Evolutionary conservation across 371 early-diverging fungal genomes (phyloP).

Genomic region (Lichtheimia corymbifera): DNA sequence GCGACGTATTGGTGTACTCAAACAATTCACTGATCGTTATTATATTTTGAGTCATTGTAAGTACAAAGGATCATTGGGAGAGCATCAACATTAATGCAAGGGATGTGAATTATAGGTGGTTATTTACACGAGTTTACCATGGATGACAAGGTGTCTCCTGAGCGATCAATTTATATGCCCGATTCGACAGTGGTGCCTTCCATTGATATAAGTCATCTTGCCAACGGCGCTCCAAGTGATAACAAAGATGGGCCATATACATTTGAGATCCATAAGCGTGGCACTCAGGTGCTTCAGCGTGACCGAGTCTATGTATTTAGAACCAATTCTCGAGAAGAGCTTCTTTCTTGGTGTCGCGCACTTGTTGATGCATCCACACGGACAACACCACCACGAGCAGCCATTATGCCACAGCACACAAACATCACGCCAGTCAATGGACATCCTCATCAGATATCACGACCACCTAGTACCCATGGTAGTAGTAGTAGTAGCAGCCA

Average conservation of each 20-base stretch:
- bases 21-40: slow-evolving; percentile 35
- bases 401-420: background rate
- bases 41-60: slow-evolving; percentile 48
- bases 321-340: slow-evolving; percentile 15
- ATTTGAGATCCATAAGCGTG: slow-evolving; percentile 17
- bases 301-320: slow-evolving; percentile 18
- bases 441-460: background rate
- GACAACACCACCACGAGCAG: background rate
- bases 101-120: slow-evolving; percentile 23
- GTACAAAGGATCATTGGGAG: background rate
- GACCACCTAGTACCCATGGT: too few relatives aligned
- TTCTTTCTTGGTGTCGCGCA: slow-evolving; percentile 16
- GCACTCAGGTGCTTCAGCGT: slow-evolving; percentile 17
- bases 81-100: too few relatives aligned
- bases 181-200: slow-evolving; percentile 24
- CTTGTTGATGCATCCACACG: slow-evolving; percentile 19
- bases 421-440: background rate
- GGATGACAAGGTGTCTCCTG: slow-evolving; percentile 39
- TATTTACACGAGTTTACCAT: slow-evolving; percentile 44
- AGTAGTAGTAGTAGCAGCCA: too few relatives aligned
- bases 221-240: slow-evolving; percentile 5
- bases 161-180: slow-evolving; percentile 42
- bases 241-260: slow-evolving; percentile 3
- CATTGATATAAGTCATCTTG: slow-evolving; percentile 25
- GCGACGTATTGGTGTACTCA: slow-evolving; percentile 35